Evolutionary conservation across 495 filamentous ascomycete genomes (phyloP).

Genomic region (Penicillium coffeae): DNA sequence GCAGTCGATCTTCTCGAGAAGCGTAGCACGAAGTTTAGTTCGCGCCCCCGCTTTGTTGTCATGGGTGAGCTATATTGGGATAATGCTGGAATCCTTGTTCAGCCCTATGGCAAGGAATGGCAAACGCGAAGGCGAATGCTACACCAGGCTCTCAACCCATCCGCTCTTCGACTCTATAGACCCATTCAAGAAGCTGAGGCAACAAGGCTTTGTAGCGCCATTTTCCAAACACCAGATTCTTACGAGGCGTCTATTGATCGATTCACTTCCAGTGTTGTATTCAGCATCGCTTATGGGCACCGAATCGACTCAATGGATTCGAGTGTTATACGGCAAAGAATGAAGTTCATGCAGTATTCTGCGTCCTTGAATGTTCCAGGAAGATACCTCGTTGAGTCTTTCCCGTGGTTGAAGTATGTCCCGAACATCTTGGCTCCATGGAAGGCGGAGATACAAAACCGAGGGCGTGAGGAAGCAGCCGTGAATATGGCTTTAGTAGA

Average conservation of each 20-base stretch:
- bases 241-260: conserved; percentile 21
- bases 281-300: conserved; percentile 27
- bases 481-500: conserved; percentile 11
- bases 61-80: conserved; percentile 50
- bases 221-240: conserved; percentile 19
- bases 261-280: conserved; percentile 24
- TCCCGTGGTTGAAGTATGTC: conserved; percentile 25
- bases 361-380: conserved; percentile 19
- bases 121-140: conserved; percentile 34
- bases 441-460: conserved; percentile 22
- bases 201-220: conserved; percentile 25
- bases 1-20: conserved; percentile 57
- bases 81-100: conserved; percentile 47
- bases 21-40: conserved; percentile 49
- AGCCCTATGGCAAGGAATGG: conserved; percentile 46
- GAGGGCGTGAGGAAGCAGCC: conserved; percentile 12
- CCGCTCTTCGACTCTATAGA: conserved; percentile 46
- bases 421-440: conserved; percentile 24
- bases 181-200: conserved; percentile 41
- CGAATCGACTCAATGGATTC: conserved; percentile 22
- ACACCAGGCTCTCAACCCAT: conserved; percentile 40
- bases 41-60: conserved; percentile 51
- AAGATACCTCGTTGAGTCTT: conserved; percentile 20
- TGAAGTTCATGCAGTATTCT: conserved; percentile 18
- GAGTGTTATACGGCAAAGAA: conserved; percentile 15